Conservation (phyloP, 2,329 filamentous ascomycete genomes). For the Calonectria honghensis region DNA sequence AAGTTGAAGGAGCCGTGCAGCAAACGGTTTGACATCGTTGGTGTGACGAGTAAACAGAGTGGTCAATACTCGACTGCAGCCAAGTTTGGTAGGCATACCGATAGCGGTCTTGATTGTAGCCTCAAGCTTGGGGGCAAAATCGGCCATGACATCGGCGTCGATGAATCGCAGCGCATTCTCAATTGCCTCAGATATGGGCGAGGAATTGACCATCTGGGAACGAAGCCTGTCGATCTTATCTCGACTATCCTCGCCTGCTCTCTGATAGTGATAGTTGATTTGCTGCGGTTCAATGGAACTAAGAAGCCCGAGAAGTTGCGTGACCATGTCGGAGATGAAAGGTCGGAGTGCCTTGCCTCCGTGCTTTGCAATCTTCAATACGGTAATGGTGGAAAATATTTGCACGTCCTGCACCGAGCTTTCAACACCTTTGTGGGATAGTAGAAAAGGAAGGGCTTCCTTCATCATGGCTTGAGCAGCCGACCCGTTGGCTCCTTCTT, state of each 20-base stretch:
- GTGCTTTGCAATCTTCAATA: conserved; percentile 93
- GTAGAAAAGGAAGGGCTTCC: conserved; percentile 90
- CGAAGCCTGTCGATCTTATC: conserved; percentile 94
- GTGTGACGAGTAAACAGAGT: conserved; percentile 89
- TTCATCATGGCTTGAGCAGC: conserved; percentile 87
- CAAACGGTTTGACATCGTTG: conserved; percentile 83
- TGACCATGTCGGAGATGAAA: conserved; percentile 88
- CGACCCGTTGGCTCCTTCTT: conserved; percentile 82
- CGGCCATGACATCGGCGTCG: conserved; percentile 85
- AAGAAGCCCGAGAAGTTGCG: conserved; percentile 86
- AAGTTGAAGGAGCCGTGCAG: conserved; percentile 83
- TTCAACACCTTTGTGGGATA: conserved; percentile 92
- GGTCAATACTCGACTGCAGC: conserved; percentile 88
- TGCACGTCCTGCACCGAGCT: conserved; percentile 92
- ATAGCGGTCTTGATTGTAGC: conserved; percentile 89
- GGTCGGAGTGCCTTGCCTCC: conserved; percentile 85
- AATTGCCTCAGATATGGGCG: conserved; percentile 93
- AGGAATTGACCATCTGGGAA: conserved; percentile 86
- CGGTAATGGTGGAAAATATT: conserved; percentile 85
- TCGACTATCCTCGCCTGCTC: conserved; percentile 89
- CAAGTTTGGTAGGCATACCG: conserved; percentile 95
- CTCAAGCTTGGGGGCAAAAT: conserved; percentile 83
- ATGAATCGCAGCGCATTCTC: conserved; percentile 90
- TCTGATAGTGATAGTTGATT: conserved; percentile 94
- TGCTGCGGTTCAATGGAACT: conserved; percentile 92